Base-by-base conservation (phyloP, 164 flowering plant species). In the Annona cherimola region DNA sequence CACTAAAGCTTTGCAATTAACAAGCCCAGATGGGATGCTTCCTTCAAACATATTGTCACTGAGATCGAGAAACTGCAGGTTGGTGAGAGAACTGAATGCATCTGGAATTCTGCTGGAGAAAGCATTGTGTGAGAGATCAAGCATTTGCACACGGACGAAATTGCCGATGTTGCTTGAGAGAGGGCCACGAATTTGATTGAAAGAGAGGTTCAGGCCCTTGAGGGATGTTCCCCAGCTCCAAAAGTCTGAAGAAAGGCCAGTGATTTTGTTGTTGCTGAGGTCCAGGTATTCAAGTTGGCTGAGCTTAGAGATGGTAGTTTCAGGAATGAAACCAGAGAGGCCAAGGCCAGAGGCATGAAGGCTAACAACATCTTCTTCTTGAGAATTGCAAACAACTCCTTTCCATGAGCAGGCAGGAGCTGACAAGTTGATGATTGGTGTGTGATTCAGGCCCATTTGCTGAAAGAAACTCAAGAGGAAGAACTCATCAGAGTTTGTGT, bases 311-410 rank as follows among this genome's bases (percentile, higher is more conserved):
- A 92, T 83, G 78, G 96, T 87, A 76, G 73, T 85, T 14, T 92
- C 98, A 64, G 98, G 98, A 73, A 92, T 84, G 1, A 77, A 35
- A 73, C 98, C 98, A 77, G 90, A 85, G 26, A 92, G 85, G 65
- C 89, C 90, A 61, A 84, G 69, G 44, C 86, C 82, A 76, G 96
- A 83, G 74, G 75, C 82, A 8, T 70, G 77, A 2, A 92, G 76
- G 67, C 75, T 80, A 65, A 78, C 67, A 39, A 89, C 89, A 83
- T 78, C 45, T 66, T 74, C 86, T 5, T 73, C 69, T 41, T 77
- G 65, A 66, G 81, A 69, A 76, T 88, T 90, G 80, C 96, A 92
- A 67, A 78, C 64, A 2, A 90, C 88, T 2, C 88, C 90, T 79
- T 77, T 63, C 94, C 94, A 89, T 54, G 93, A 88, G 79, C 98